Percentiles rank a stretch among this genome's conserved stretches.
Conservation (phyloP, 2,329 filamentous ascomycete species). For the Endoconidiophora polonica region DNA sequence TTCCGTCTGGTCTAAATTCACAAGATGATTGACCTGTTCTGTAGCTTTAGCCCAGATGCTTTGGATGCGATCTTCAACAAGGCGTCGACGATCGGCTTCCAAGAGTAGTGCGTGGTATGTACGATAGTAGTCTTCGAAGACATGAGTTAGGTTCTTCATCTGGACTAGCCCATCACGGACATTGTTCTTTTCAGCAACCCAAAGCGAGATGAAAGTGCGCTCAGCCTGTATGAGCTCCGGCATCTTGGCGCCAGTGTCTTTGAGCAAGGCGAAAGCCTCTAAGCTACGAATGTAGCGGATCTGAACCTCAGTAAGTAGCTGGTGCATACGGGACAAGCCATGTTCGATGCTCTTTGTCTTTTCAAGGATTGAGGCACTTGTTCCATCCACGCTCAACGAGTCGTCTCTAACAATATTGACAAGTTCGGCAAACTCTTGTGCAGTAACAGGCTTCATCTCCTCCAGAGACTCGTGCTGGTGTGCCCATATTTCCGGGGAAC, state of each 20-base stretch:
- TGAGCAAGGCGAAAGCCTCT: slow-evolving; percentile 47
- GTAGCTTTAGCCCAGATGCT: slow-evolving; percentile 62
- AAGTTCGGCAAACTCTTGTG: slow-evolving; percentile 68
- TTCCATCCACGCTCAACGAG: slow-evolving; percentile 47
- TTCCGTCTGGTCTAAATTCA: slow-evolving; percentile 53
- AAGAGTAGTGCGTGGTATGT: slow-evolving; percentile 75
- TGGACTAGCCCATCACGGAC: slow-evolving; percentile 56
- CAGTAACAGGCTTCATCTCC: slow-evolving; percentile 51
- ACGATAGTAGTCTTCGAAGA: slow-evolving; percentile 73
- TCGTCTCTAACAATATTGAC: slow-evolving; percentile 63
- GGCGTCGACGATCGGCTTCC: slow-evolving; percentile 61
- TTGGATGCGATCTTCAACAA: slow-evolving; percentile 57
- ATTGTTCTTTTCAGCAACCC: slow-evolving; percentile 56
- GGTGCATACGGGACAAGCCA: slow-evolving; percentile 60
- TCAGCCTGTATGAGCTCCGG: slow-evolving; percentile 48
- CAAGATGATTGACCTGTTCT: slow-evolving; percentile 57
- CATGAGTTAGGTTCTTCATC: slow-evolving; percentile 58
- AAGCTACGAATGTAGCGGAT: slow-evolving; percentile 40
- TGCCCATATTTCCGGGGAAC: slow-evolving; percentile 44
- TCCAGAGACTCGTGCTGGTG: slow-evolving; percentile 23
- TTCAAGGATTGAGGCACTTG: slow-evolving; percentile 55
- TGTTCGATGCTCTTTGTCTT: slow-evolving; percentile 1
- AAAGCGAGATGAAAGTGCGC: slow-evolving; percentile 45
- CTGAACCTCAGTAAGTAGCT: slow-evolving; percentile 46
- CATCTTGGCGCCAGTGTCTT: slow-evolving; percentile 49